Conservation (phyloP, 148 eudicot species). For the Camellia japonica region DNA sequence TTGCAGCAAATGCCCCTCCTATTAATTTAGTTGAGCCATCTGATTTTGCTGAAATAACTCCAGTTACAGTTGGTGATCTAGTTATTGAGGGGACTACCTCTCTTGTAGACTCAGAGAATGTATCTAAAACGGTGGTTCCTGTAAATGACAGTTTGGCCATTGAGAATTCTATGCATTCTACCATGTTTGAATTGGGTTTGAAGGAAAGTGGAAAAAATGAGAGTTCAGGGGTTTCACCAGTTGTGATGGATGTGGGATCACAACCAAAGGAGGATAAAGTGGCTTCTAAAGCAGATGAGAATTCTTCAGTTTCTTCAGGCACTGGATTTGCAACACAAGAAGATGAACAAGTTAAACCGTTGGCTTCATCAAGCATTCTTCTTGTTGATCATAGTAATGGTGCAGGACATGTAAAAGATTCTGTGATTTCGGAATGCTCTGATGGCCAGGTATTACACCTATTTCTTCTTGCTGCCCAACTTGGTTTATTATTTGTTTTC, state of each 20-base stretch:
- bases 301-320: constrained; percentile 7
- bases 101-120: neutral
- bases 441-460: constrained; percentile 41
- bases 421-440: constrained; percentile 36
- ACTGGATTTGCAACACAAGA: constrained; percentile 17
- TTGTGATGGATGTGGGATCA: constrained; percentile 7
- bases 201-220: constrained; percentile 14
- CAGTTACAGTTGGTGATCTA: constrained; percentile 21
- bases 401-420: constrained; percentile 32
- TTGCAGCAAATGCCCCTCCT: neutral
- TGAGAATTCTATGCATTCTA: neutral
- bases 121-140: constrained; percentile 13
- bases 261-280: constrained; percentile 10
- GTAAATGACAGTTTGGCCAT: neutral
- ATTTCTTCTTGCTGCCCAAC: neutral
- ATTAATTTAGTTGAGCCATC: constrained; percentile 39
- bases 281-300: constrained; percentile 8
- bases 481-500: neutral
- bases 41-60: constrained; percentile 23
- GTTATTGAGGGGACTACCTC: constrained; percentile 15
- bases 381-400: constrained; percentile 18
- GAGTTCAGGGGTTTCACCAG: constrained; percentile 8
- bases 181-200: constrained; percentile 2
- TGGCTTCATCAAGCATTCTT: constrained; percentile 20
- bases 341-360: constrained; percentile 12